A percentile compares a stretch with the other conserved stretches of the same genome.
Evolutionary conservation across 1,284 basidiomycete genomes (phyloP).

Genomic region (Ganoderma multipileum): DNA sequence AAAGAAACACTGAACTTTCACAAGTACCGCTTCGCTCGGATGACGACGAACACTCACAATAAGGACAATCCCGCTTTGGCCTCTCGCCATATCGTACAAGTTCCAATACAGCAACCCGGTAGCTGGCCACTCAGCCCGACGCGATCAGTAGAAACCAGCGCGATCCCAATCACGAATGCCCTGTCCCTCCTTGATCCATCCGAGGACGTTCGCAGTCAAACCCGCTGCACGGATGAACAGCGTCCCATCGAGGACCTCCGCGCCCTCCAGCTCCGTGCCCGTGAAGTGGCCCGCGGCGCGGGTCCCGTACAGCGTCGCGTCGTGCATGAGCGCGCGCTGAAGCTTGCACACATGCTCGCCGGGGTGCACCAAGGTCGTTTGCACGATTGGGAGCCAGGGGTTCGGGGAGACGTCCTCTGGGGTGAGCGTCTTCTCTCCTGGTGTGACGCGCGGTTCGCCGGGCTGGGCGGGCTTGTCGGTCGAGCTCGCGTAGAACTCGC

Average conservation of each 20-base stretch:
- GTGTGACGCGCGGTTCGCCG: constrained; percentile 39
- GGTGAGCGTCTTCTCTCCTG: constrained; percentile 43
- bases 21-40: not conserved
- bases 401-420: constrained; percentile 45
- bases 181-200: constrained; percentile 55
- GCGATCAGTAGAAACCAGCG: not conserved
- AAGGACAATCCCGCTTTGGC: not conserved
- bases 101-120: not conserved
- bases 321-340: constrained; percentile 61
- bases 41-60: not conserved
- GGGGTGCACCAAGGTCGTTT: constrained; percentile 55
- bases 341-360: constrained; percentile 69
- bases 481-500: constrained; percentile 43
- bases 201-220: constrained; percentile 55
- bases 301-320: constrained; percentile 53
- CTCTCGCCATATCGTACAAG: not conserved
- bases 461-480: constrained; percentile 28
- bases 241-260: constrained; percentile 64
- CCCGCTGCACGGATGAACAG: constrained; percentile 62
- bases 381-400: constrained; percentile 60
- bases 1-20: not conserved
- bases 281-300: constrained; percentile 44
- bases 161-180: not conserved
- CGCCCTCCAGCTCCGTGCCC: constrained; percentile 44
- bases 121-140: not conserved